phyloP scores from a whole-genome alignment of 352 stramenopile species.

The Phytophthora macrochlamydospora region DNA sequence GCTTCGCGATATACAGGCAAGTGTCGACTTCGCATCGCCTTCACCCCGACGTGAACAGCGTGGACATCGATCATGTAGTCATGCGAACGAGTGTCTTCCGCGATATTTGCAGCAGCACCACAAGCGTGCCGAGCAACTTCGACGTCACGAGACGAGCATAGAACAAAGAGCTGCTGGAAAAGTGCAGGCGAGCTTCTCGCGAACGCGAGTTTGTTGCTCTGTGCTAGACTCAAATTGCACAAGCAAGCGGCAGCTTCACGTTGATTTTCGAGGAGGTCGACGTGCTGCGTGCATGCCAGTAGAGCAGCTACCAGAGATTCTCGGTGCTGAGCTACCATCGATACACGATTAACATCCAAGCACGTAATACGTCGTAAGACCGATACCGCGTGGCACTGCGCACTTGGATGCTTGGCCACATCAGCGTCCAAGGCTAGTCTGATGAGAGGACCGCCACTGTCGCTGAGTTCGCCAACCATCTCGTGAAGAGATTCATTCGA shows the following conservation, averaged over 20 bases:
- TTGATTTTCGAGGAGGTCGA: slow-evolving; percentile 79
- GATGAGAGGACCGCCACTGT: slow-evolving; percentile 57
- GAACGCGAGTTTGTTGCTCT: slow-evolving; percentile 82
- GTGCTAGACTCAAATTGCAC: slow-evolving; percentile 84
- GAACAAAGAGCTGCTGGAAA: slow-evolving; percentile 66
- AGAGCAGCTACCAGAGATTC: slow-evolving; percentile 66
- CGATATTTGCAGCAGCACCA: slow-evolving; percentile 91
- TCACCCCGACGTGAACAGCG: slow-evolving; percentile 87
- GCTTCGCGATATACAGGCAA: slow-evolving; percentile 93
- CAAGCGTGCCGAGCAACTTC: slow-evolving; percentile 93
- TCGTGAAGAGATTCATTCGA: slow-evolving; percentile 77
- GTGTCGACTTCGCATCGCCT: slow-evolving; percentile 90
- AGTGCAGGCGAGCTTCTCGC: slow-evolving; percentile 47
- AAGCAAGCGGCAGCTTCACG: slow-evolving; percentile 89
- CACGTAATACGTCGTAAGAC: slow-evolving; percentile 87
- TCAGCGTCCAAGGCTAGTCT: slow-evolving; percentile 64
- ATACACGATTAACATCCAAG: slow-evolving; percentile 83
- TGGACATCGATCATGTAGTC: slow-evolving; percentile 84
- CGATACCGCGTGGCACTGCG: slow-evolving; percentile 91
- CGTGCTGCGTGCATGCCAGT: slow-evolving; percentile 38
- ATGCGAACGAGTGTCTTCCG: slow-evolving; percentile 87
- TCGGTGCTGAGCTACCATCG: slow-evolving; percentile 70
- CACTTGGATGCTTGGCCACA: slow-evolving; percentile 45
- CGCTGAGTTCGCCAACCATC: slow-evolving; percentile 57
- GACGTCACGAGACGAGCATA: slow-evolving; percentile 86